phyloP scores from a whole-genome alignment of 805 yeast species.

The Cyberlindnera xylosilytica region DNA sequence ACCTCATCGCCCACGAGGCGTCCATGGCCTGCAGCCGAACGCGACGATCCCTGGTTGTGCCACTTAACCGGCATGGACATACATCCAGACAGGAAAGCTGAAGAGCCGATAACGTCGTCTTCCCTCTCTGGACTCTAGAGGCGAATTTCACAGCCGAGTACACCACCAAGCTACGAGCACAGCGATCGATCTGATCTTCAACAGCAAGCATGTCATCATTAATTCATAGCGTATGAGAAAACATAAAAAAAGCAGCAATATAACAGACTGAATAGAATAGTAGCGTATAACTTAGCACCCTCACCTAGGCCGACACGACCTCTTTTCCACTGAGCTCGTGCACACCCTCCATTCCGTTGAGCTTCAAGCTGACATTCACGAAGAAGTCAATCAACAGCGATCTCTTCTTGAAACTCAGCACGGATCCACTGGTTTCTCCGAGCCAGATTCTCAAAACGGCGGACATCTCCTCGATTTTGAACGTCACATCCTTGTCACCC shows the following conservation, averaged over 20 bases:
- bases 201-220: background rate
- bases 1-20: too few relatives aligned
- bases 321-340: slow-evolving; percentile 6
- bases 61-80: too few relatives aligned
- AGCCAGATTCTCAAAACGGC: slow-evolving; percentile 35
- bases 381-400: slow-evolving; percentile 32
- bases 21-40: too few relatives aligned
- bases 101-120: too few relatives aligned
- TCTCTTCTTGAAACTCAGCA: slow-evolving; percentile 28
- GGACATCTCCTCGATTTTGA: slow-evolving; percentile 29
- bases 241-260: background rate
- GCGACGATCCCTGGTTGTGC: too few relatives aligned
- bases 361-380: slow-evolving; percentile 25
- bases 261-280: background rate
- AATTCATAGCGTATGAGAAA: background rate
- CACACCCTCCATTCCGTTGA: slow-evolving; percentile 23
- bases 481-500: slow-evolving; percentile 19
- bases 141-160: too few relatives aligned
- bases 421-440: slow-evolving; percentile 30
- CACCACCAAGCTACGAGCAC: too few relatives aligned
- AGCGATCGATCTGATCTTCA: too few relatives aligned
- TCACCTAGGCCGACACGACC: background rate
- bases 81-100: too few relatives aligned
- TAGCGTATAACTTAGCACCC: background rate
- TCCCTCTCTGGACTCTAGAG: too few relatives aligned